Base-by-base conservation (phyloP, 1,139 yeast species). In the Candida sp. region DNA sequence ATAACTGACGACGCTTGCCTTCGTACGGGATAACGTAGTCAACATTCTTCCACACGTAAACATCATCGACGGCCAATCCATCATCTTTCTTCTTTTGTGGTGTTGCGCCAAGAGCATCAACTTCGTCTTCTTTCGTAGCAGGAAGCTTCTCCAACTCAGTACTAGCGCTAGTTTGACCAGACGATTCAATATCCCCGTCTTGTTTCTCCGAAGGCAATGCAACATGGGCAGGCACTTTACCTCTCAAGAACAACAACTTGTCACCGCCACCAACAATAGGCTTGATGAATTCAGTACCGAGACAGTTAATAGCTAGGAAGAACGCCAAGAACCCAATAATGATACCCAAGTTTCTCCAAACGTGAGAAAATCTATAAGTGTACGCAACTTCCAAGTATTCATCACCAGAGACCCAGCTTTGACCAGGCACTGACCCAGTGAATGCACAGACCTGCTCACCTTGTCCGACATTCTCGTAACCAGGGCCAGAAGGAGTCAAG, bases 331-430 rank as follows among this genome's bases (percentile, higher is more conserved):
- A 84, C 33, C 79, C 87, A 56, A 84, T 63, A 49, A 81, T 67
- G 49, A 85, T 75, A 61, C 89, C 90, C 68, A 86, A 73, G 62
- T 85, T 82, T 67, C 89, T 79, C 90, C 91, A 86, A 45, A 81
- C 81, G 58, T 86, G 88, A 25, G 61, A 60, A 49, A 68, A 71
- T 2, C 65, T 61, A 61, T 77, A 81, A 42, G 64, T 64, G 65
- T 70, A 83, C 42, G 77, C 70, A 52, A 69, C 70, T 23, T 70
- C 60, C 37, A 83, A 59, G 60, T 83, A 84, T 23, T 61, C 61
- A 55, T 80, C 84, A 55, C 88, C 88, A 43, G 60, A 59, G 17
- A 84, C 85, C 58, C 62, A 67, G 23, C 59, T 53, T 41, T 67
- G 65, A 47, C 85, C 87, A 26, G 77, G 66, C n/a, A 65, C 65